Evolutionary conservation across 1,284 basidiomycete species (phyloP), one percentile per base, ranked within the genome.

Genomic region (Pterulicium gracile): DNA sequence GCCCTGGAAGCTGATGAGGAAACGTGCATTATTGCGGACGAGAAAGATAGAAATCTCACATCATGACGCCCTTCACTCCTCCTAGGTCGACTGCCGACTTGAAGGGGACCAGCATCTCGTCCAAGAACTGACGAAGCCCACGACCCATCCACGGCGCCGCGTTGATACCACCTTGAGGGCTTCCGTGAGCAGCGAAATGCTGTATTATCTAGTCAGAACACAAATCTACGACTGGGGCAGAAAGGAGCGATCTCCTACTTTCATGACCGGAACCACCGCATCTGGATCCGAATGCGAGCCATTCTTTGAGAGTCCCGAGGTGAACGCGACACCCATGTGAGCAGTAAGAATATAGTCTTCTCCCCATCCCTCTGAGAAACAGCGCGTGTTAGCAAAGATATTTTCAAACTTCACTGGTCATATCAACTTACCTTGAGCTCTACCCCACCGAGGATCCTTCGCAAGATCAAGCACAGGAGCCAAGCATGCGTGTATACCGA

Each of bases 111-210:
- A 61, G 52, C 53, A 59, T 57, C 48, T 61, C 59, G 44, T 52
- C 52, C 42, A 59, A 44, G 22, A 59, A 52, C 46, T 61, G 54
- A 12, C 59, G 53, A 10, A 41, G 45, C 13, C 59, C 59, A 45
- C 54, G 56, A 10, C 58, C 58, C 39, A 55, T 59, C 43, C 54
- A 61, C 0, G 59, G 58, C 2, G 55, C 59, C 2, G 58, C 57
- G 39, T 61, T 61, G 20, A 60, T 47, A n/a, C 59, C 59, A 18
- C 54, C 55, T 3, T 50, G 47, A 12, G 59, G 53, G 27, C 54
- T 56, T 7, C 59, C 59, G 24, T 61, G 57, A n/a, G 54, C 59
- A 18, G 56, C 58, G 49, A 61, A 61, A 47, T 61, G 59, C 58
- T 60, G 43, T 17, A 23, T 13, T 27, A 14, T 40, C 39, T 2